Base-by-base conservation (phyloP, 768 basidiomycete species). In the Panaeolus papilionaceus region DNA sequence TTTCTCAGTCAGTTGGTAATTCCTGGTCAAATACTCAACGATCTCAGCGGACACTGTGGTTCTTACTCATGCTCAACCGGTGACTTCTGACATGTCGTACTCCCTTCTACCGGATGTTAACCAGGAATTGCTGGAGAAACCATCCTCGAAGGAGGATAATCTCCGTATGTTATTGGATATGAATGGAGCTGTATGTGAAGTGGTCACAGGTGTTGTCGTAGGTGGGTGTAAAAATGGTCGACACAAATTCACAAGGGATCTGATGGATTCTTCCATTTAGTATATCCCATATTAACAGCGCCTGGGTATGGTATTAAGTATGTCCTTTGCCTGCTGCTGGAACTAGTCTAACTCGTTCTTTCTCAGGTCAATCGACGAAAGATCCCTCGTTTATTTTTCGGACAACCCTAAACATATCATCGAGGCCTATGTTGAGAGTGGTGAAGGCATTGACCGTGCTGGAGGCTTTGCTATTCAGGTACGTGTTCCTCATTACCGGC, bases 381-480 rank as follows among this genome's bases (percentile, higher is more conserved):
- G 94, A 54, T 87, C 92, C 0, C 76, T 94, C 6, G 94, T 95
- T 11, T 84, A 93, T 73, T 94, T 95, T 74, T 81, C 84, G 1
- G 89, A 94, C 69, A 91, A 84, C 73, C 79, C 89, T 0, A 69
- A 73, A 42, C 79, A 86, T 14, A 67, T 93, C 23, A 77, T 96
- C 9, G 73, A 91, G 68, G 92, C 94, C 9, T 98, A 98, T 71
- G 94, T 89, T 20, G 89, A 94, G 40, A 91, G 85, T 64, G 92
- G 90, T 6, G 96, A 98, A 79, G 96, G 96, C 0, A 75, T 89
- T 47, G 92, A 95, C 73, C 86, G 95, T 20, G 96, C 97, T 0
- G 97, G 97, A 3, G 97, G 97, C 0, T 99, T 98, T 75, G 95
- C 95, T 1, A 89, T 95, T 45, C 97, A 98, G 84, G 95, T 94